Percentiles rank a stretch among this genome's conserved stretches.
Conservation (phyloP, 768 basidiomycete genomes). For the Hypholoma fasciculare region DNA sequence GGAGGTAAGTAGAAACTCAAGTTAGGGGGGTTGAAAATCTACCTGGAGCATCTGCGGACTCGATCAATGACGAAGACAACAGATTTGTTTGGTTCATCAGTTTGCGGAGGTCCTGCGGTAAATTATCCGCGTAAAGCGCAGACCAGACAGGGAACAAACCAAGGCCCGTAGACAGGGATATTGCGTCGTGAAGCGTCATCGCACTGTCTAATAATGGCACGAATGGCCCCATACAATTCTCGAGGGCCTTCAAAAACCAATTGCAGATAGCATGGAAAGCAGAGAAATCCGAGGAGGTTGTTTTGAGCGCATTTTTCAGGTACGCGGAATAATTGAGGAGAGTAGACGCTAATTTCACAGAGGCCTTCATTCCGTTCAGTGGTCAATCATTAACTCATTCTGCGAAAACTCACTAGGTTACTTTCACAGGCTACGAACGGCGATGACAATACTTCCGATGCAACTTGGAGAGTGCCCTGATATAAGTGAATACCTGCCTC, state of each 20-base stretch:
- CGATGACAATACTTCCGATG: neutral
- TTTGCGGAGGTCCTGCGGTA: conserved; percentile 9
- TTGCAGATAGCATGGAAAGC: conserved; percentile 56
- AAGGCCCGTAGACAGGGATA: conserved; percentile 68
- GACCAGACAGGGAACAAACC: conserved; percentile 77
- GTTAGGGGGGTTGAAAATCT: neutral
- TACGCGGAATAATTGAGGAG: conserved; percentile 39
- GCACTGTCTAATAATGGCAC: conserved; percentile 29
- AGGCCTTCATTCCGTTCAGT: neutral
- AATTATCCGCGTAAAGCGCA: conserved; percentile 33
- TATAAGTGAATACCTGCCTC: conserved; percentile 8
- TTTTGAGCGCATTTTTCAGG: conserved; percentile 41
- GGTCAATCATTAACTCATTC: neutral
- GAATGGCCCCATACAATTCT: conserved; percentile 33
- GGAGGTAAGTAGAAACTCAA: neutral
- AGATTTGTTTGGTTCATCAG: conserved; percentile 10
- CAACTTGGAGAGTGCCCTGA: conserved; percentile 3
- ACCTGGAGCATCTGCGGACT: conserved; percentile 19
- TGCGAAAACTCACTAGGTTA: conserved; percentile 3
- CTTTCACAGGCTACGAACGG: neutral
- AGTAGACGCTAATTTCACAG: conserved; percentile 28
- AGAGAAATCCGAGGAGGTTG: conserved; percentile 61
- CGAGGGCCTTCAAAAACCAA: conserved; percentile 48
- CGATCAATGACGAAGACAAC: conserved; percentile 14
- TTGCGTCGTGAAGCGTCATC: conserved; percentile 41